Conservation (phyloP, 2,329 filamentous ascomycete genomes). For the Hypoxylon sp. region DNA sequence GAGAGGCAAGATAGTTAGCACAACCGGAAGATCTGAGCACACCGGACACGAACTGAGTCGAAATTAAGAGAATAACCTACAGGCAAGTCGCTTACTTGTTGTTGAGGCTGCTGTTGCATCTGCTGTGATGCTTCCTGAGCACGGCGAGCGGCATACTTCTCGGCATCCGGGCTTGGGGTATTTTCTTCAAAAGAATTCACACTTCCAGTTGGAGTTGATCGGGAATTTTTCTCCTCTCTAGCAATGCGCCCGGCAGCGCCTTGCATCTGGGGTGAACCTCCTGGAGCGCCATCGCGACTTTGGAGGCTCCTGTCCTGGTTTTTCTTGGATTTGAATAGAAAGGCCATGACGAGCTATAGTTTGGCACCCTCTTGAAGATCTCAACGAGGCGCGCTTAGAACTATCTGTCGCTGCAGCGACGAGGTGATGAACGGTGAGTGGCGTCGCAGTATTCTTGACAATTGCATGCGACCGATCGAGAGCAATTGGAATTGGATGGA, state of each 20-base stretch:
- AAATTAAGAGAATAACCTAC: slow-evolving; percentile 50
- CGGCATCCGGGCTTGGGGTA: slow-evolving; percentile 71
- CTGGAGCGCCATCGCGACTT: slow-evolving; percentile 65
- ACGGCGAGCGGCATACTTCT: slow-evolving; percentile 69
- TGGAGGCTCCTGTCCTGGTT: slow-evolving; percentile 72
- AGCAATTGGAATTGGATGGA: slow-evolving; percentile 19
- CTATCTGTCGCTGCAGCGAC: slow-evolving; percentile 31
- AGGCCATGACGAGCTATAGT: slow-evolving; percentile 73
- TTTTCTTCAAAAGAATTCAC: slow-evolving; percentile 76
- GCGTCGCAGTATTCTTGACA: slow-evolving; percentile 10
- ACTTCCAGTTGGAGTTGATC: slow-evolving; percentile 82
- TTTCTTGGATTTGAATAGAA: slow-evolving; percentile 87
- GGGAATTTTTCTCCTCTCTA: slow-evolving; percentile 69
- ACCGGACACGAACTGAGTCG: slow-evolving; percentile 2
- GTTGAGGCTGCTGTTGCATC: slow-evolving; percentile 48
- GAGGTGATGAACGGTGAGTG: slow-evolving; percentile 23
- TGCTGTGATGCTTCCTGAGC: slow-evolving; percentile 63
- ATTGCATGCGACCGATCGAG: slow-evolving; percentile 24
- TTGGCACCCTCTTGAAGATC: slow-evolving; percentile 53
- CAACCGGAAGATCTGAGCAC: background rate
- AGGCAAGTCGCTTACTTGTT: slow-evolving; percentile 54
- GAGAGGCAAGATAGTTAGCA: slow-evolving; percentile 23
- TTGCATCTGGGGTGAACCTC: slow-evolving; percentile 63
- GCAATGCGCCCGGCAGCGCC: slow-evolving; percentile 62
- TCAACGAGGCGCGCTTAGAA: slow-evolving; percentile 45